Percentiles rank a stretch among this genome's conserved stretches.
phyloP scores from a whole-genome alignment of 169 alveolate genomes.

The Blepharisma undulans region DNA sequence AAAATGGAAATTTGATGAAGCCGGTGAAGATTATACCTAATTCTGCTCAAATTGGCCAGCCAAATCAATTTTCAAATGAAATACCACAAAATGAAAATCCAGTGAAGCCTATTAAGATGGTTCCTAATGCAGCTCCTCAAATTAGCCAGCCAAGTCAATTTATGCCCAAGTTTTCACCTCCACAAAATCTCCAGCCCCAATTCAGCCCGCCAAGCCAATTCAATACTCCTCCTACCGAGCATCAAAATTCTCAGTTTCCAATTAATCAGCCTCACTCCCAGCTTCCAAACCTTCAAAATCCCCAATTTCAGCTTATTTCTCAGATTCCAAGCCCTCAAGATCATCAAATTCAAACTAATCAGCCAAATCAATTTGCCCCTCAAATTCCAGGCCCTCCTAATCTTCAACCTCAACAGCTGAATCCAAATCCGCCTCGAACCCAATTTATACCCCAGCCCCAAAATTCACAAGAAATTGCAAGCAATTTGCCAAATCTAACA shows the following conservation, averaged over 20 bases:
- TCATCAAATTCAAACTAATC: background rate
- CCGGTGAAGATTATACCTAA: too few species aligned
- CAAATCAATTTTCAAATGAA: too few species aligned
- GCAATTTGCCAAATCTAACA: background rate
- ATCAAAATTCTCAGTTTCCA: background rate
- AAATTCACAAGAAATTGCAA: background rate
- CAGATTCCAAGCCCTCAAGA: too few species aligned
- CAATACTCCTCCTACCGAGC: background rate
- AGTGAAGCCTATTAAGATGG: background rate
- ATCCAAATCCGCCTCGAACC: background rate
- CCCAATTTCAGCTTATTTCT: background rate
- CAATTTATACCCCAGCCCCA: background rate
- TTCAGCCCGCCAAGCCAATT: background rate
- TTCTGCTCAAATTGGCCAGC: too few species aligned
- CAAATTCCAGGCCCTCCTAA: background rate
- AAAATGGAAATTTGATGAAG: too few species aligned
- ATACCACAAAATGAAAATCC: background rate
- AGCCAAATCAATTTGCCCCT: background rate
- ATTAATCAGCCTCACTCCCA: background rate
- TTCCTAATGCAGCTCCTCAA: background rate
- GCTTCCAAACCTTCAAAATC: background rate
- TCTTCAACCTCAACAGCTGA: background rate
- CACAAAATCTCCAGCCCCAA: background rate
- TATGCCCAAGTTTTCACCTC: background rate
- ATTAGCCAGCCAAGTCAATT: background rate